Conservation (phyloP, 768 basidiomycete species). For the Wakefieldia striispora region DNA sequence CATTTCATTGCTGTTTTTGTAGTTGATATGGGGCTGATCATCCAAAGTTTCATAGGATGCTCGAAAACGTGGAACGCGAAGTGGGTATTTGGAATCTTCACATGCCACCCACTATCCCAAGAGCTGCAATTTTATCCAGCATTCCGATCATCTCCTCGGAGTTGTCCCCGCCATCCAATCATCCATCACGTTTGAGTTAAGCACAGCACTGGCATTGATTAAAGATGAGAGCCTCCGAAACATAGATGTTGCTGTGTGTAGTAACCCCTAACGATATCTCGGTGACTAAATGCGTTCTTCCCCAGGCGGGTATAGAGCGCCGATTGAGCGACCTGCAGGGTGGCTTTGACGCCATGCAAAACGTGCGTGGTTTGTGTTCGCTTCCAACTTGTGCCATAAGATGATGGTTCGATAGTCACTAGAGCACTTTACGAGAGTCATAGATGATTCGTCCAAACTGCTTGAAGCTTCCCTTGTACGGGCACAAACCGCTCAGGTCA, state of each 20-base stretch:
- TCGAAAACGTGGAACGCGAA: conserved; percentile 22
- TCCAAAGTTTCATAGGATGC: conserved; percentile 23
- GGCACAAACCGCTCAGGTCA: conserved; percentile 30
- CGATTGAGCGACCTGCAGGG: conserved; percentile 26
- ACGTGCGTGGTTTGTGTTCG: conserved; percentile 22
- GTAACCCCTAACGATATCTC: not conserved
- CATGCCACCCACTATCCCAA: not conserved
- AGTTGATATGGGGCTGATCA: conserved; percentile 13
- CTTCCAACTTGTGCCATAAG: conserved; percentile 8
- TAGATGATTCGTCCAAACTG: conserved; percentile 23
- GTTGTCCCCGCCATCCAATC: conserved; percentile 23
- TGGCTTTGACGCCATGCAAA: conserved; percentile 29
- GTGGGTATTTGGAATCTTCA: conserved; percentile 12
- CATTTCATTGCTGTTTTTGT: not conserved
- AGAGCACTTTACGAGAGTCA: conserved; percentile 13
- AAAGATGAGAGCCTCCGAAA: conserved; percentile 30
- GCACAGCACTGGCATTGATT: conserved; percentile 24
- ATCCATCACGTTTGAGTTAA: conserved; percentile 24
- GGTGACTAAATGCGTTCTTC: conserved; percentile 6
- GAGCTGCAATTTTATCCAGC: conserved; percentile 14
- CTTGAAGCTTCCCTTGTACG: conserved; percentile 33
- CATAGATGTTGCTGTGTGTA: conserved; percentile 24
- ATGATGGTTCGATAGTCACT: conserved; percentile 24
- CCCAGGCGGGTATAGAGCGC: conserved; percentile 31
- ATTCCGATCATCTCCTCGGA: conserved; percentile 27